Conservation (phyloP, 768 basidiomycete species). For the Leccinum aurantiacum region DNA sequence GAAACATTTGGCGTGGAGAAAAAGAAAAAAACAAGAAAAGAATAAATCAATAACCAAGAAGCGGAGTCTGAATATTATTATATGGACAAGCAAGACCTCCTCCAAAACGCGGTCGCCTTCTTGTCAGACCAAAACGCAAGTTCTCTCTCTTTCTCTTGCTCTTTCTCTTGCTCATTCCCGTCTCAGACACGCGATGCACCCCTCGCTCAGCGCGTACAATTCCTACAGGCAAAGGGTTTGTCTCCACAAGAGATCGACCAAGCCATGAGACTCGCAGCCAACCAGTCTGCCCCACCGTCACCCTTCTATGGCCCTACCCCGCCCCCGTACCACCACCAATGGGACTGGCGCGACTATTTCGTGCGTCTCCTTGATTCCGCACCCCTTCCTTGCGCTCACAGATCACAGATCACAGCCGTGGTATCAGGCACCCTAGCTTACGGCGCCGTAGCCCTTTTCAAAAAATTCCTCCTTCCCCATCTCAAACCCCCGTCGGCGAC, state of each 20-base stretch:
- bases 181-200: constrained; percentile 73
- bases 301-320: constrained; percentile 42
- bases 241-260: constrained; percentile 81
- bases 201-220: constrained; percentile 82
- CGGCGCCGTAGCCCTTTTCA: constrained; percentile 76
- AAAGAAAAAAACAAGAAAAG: not conserved
- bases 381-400: constrained; percentile 18
- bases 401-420: constrained; percentile 81
- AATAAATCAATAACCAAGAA: not conserved
- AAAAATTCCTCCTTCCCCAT: constrained; percentile 91
- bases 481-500: constrained; percentile 84
- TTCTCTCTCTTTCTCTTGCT: not conserved
- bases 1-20: constrained; percentile 26
- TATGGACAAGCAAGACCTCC: constrained; percentile 67
- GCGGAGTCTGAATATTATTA: constrained; percentile 31
- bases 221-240: constrained; percentile 94
- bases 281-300: constrained; percentile 19
- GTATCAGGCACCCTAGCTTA: constrained; percentile 85
- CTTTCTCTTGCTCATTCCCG: constrained; percentile 4
- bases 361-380: constrained; percentile 46
- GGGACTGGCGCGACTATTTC: constrained; percentile 99
- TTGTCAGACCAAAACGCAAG: constrained; percentile 79
- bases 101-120: constrained; percentile 82
- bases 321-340: constrained; percentile 46
- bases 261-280: constrained; percentile 67